Percentiles rank a stretch among this genome's conserved stretches.
Conservation (phyloP, 2,329 filamentous ascomycete species). For the Pseudocercospora fuligena region DNA sequence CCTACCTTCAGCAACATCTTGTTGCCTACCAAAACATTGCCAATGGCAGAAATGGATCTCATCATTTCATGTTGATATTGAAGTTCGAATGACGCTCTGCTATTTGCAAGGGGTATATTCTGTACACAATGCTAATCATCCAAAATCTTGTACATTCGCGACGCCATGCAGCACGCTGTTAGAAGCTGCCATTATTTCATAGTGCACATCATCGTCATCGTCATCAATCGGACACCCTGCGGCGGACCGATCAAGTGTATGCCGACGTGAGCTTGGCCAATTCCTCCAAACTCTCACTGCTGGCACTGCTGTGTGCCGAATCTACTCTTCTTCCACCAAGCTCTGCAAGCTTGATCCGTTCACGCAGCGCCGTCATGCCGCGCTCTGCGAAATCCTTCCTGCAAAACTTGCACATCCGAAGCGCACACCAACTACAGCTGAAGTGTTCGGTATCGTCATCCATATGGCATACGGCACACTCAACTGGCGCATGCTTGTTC, state of each 20-base stretch:
- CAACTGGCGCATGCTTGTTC: conserved; percentile 41
- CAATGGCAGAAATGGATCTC: neutral
- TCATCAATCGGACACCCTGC: neutral
- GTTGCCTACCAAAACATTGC: neutral
- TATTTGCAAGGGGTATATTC: conserved; percentile 1
- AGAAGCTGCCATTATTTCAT: conserved; percentile 4
- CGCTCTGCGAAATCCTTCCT: conserved; percentile 31
- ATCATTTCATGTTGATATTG: neutral
- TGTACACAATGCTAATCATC: neutral
- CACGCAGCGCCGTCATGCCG: conserved; percentile 31
- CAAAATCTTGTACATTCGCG: neutral
- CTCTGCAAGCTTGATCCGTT: conserved; percentile 27
- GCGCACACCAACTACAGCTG: conserved; percentile 40
- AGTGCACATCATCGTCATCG: neutral
- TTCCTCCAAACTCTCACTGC: conserved; percentile 17
- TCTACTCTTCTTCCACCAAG: conserved; percentile 17
- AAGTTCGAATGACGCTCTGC: neutral
- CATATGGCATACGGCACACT: conserved; percentile 42
- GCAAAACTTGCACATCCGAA: conserved; percentile 40
- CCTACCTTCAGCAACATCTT: neutral
- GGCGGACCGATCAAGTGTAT: neutral
- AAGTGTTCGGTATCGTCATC: conserved; percentile 39
- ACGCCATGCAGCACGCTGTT: neutral
- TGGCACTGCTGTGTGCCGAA: conserved; percentile 16
- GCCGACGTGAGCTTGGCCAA: conserved; percentile 11